A percentile compares a stretch with the other conserved stretches of the same genome.
phyloP scores from a whole-genome alignment of 192 early-diverging fungal genomes.

The Entrophospora sp. region DNA sequence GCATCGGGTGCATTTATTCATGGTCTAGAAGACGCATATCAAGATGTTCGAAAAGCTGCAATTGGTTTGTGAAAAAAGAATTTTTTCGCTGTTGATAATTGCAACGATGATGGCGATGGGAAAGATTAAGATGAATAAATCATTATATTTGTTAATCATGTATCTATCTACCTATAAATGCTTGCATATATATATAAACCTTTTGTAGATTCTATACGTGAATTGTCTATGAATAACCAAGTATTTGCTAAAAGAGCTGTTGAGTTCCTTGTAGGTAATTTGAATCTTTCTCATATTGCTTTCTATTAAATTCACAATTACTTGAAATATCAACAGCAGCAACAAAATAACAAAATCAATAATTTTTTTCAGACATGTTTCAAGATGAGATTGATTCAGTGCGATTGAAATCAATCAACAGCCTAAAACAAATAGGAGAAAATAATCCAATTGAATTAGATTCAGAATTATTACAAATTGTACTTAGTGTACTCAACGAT shows the following conservation, averaged over 20 bases:
- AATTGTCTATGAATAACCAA: constrained; percentile 59
- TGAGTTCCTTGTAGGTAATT: constrained; percentile 69
- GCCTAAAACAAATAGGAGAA: constrained; percentile 61
- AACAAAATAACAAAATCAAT: not conserved
- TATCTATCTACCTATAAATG: no score
- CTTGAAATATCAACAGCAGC: not conserved
- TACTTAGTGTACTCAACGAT: constrained; percentile 73
- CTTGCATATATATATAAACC: no score
- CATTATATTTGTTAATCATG: no score
- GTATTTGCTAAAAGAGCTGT: constrained; percentile 67
- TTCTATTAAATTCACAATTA: no score
- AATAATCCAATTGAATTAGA: constrained; percentile 47
- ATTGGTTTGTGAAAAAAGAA: no score
- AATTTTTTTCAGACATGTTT: constrained; percentile 72
- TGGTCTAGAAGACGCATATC: constrained; percentile 92
- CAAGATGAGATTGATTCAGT: constrained; percentile 90
- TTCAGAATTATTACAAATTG: constrained; percentile 65
- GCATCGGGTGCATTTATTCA: constrained; percentile 93
- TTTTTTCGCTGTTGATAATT: no score
- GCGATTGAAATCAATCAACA: constrained; percentile 70
- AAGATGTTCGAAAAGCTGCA: constrained; percentile 75
- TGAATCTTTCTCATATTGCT: no score
- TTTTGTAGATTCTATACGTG: constrained; percentile 64
- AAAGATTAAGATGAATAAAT: no score
- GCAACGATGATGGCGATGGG: no score